These are phyloP conservation scores for Hypoxylon sp. DNA, from an alignment of 2,329 filamentous ascomycete genomes.

Conservation along the genomic window DNA sequence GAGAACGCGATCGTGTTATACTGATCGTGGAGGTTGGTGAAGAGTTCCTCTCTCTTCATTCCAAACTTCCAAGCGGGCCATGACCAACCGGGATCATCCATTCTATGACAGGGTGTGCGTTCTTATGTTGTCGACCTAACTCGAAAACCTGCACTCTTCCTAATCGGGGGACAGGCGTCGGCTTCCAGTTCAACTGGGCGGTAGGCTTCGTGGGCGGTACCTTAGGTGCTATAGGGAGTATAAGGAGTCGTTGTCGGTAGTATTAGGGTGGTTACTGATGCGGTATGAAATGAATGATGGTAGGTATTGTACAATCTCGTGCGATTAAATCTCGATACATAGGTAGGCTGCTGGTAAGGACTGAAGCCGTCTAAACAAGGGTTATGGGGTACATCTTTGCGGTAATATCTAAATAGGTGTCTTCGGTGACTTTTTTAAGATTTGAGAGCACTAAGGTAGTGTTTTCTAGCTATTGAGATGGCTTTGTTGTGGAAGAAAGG, in stretches of 20 bases:
- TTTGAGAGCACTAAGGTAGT: conserved; percentile 11
- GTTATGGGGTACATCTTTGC: conserved; percentile 46
- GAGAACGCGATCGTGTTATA: conserved; percentile 70
- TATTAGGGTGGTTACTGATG: conserved; percentile 37
- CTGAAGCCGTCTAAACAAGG: conserved; percentile 52
- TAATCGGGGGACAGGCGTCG: conserved; percentile 8
- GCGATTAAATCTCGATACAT: conserved; percentile 44
- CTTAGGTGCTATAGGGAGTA: conserved; percentile 25
- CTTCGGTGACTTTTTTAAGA: conserved; percentile 31
- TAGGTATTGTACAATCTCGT: conserved; percentile 45
- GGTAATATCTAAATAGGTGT: conserved; percentile 21
- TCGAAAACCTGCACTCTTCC: conserved; percentile 18
- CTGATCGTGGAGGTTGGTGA: conserved; percentile 68
- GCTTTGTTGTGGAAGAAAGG: conserved; percentile 22
- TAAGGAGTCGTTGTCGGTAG: conserved; percentile 28
- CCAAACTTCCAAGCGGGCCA: conserved; percentile 75
- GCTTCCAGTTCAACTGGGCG: conserved; percentile 6
- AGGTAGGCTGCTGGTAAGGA: conserved; percentile 30
- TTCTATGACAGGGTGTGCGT: conserved; percentile 50
- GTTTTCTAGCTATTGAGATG: conserved; percentile 8
- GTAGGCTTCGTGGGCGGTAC: conserved; percentile 24
- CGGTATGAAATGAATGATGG: conserved; percentile 42
- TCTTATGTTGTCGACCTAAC: conserved; percentile 9
- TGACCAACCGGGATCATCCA: conserved; percentile 66
- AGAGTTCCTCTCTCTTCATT: conserved; percentile 70